Base-by-base conservation (phyloP, 441 rosid species). In the Aquilaria agallochum region DNA sequence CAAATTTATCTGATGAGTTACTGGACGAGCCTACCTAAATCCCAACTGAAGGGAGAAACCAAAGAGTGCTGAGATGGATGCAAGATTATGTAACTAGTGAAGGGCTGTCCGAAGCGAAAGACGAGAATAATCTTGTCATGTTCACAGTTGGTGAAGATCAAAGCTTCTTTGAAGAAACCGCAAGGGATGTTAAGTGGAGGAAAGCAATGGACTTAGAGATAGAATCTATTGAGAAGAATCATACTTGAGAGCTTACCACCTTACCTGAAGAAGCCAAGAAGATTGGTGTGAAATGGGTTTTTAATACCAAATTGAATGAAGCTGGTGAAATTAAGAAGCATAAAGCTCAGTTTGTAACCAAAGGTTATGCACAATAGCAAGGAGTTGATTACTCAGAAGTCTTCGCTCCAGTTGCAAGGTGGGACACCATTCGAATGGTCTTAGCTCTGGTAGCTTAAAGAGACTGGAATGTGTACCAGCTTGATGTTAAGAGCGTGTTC, bases 51-150 rank as follows among this genome's bases (percentile, higher is more conserved):
- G 27, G 27, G 27, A 20, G 27, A 20, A 20, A 20, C 27, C 3
- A 36, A 44, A 59, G 44, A 33, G 58, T 11, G 53, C 7, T 32
- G 15, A 56, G 30, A 65, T 65, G 69, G 69, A 20, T 20, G 27
- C 27, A 20, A 20, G 27, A 20, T 20, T 20, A 20, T 20, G 27
- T 20, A 20, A 20, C 27, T 20, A 20, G 27, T 20, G 27, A 20
- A 20, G 27, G 27, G 27, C 27, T 20, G 27, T 20, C 27, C 27
- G 1, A 20, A 1, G 27, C 27, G 27, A 20, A 20, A 20, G 27
- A 20, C 1, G 27, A 20, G 27, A 20, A 20, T 20, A 20, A 20
- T 20, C 27, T 20, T 20, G 27, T 20, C 27, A 20, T 20, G 1
- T 20, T 20, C 27, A 20, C 27, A 20, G 27, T 1, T 20, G 27